These are phyloP conservation scores for Galeopsis tetrahit DNA, from an alignment of 257 asterid genomes.

Conservation along the genomic window DNA sequence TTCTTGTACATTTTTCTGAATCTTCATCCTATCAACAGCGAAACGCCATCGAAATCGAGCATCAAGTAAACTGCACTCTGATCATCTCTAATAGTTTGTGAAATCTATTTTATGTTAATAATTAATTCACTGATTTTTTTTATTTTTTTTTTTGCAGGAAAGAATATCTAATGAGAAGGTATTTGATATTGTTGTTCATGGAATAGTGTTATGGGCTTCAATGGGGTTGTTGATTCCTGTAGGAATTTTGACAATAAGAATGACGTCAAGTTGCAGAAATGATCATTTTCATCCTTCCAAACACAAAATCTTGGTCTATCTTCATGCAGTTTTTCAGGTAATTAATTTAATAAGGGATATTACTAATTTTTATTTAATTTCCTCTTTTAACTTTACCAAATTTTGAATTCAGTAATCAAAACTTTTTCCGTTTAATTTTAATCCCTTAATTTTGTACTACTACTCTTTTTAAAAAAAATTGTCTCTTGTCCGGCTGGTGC, in stretches of 20 bases:
- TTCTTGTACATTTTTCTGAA: constrained; percentile 37
- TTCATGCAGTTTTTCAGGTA: constrained; percentile 79
- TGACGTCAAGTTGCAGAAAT: constrained; percentile 43
- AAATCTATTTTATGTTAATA: too few species aligned
- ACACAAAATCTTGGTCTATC: constrained; percentile 55
- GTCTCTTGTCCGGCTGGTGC: too few species aligned
- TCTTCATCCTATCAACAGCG: constrained; percentile 38
- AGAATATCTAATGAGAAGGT: constrained; percentile 37
- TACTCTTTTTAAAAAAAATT: too few species aligned
- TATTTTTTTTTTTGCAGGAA: constrained; percentile 45
- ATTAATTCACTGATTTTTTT: not conserved
- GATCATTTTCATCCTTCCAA: constrained; percentile 40
- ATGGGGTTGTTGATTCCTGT: constrained; percentile 77
- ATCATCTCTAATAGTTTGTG: not conserved
- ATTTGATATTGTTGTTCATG: constrained; percentile 68
- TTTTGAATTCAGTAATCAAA: too few species aligned
- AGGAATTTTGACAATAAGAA: constrained; percentile 69
- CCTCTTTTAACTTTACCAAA: too few species aligned
- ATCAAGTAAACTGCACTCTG: constrained; percentile 26
- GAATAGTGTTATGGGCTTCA: constrained; percentile 77
- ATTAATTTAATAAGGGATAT: not conserved
- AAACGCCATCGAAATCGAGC: constrained; percentile 20
- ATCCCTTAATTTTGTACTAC: too few species aligned
- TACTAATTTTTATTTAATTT: too few species aligned
- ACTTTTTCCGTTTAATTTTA: too few species aligned